Evolutionary conservation across 495 filamentous ascomycete species (phyloP), one percentile per base, ranked within the genome.

Genomic region (Neurospora pannonica): DNA sequence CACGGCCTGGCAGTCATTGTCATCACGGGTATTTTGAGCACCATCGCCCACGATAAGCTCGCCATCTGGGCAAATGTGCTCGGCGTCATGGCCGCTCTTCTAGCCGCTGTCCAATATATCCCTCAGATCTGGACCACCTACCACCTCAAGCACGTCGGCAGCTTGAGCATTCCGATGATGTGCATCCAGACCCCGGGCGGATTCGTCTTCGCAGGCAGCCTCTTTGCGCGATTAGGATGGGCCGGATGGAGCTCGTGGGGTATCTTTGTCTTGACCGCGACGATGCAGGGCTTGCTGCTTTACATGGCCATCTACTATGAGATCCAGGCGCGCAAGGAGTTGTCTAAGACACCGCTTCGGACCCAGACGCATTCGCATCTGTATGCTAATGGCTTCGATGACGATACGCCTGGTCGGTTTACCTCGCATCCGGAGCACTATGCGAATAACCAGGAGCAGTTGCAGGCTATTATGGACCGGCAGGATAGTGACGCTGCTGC

Each of bases 141-240:
- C 83, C 87, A 85, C 42, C 84, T 97, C 70, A 91, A 94, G 79
- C 90, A 92, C 75, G 92, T 97, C 2, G 93, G 93, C 42, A 97
- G 93, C 79, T 82, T 99, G 73, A 97, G 94, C 78, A 95, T 99
- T 73, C 92, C 94, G 2, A 98, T 97, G 93, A 99, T 99, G 96
- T 92, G 92, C 80, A 97, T 98, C 60, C 96, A 99, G 81, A 97
- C 95, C 0, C 96, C 96, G 0, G 96, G 96, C 8, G 92, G 92
- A 75, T 90, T 97, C 77, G 84, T 98, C 28, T 98, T 95, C 86
- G 94, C 95, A 3, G 90, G 85, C 21, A 98, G 95, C 82, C 82
- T 99, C 39, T 92, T 91, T 21, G 90, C 88, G 13, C 88, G 96
- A 67, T 86, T 97, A 43, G 96, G 96, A 7, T 84, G 83, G 81